Base-by-base conservation (phyloP, 176 grass and related monocot genomes). In the Triticum timopheevii region DNA sequence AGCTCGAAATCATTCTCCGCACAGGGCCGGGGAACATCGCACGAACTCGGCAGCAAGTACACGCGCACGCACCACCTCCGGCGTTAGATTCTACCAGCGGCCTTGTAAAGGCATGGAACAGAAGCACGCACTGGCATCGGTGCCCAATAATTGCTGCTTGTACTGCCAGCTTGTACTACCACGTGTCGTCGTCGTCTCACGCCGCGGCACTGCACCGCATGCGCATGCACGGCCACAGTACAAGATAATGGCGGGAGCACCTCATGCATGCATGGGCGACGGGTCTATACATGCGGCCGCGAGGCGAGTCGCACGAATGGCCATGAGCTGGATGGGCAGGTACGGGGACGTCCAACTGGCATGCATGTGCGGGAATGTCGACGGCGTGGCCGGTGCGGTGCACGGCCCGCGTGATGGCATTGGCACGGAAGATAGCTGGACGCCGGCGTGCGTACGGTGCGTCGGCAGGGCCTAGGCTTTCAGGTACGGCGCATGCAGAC, bases 131-230 rank as follows among this genome's bases (percentile, higher is more conserved):
- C 16, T 4, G 2, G 24, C 22, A n/a, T 7, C 3, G 44, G 45
- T 56, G 12, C 3, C 45, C 45, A 82, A 82, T 82, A 82, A 82
- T 82, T 70, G 66, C 8, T 39, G 38, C 35, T 36, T 36, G 35
- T 36, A 36, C 35, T 40, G 39, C 8, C 7, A 40, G 1, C 39
- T 40, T 40, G 39, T 40, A 40, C 28, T 30, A 30, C 28, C 39
- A 45, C 42, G 10, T 45, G 10, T 2, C 42, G 10, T 45, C 42
- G 17, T 39, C 34, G 5, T 49, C 45, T 5, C 45, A 49, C 50
- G 16, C 50, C 16, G 16, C 16, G 16, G 6, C 50, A 7, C 16
- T 54, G 50, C 50, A 54, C 50, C 50, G 50, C 50, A 50, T 50
- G 50, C 8, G 10, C 40, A 42, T 10, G 40, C 35, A 36, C 35